These are phyloP conservation scores for Penicillium olsonii DNA, from an alignment of 2,329 filamentous ascomycete species.

Conservation along the genomic window DNA sequence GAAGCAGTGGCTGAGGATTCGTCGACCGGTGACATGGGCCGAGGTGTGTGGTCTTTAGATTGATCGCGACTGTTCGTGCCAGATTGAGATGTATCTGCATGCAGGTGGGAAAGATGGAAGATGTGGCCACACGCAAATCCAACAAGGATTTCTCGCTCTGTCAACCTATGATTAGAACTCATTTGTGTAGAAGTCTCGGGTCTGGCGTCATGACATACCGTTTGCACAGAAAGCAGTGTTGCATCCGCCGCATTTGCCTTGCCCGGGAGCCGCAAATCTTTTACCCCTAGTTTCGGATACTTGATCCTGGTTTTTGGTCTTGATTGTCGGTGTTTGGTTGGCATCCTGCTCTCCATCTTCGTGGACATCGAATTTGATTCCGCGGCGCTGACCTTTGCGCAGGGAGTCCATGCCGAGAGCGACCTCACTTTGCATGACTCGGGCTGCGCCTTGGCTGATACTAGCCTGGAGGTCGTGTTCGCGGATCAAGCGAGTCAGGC, in stretches of 20 bases:
- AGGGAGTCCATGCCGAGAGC: constrained; percentile 78
- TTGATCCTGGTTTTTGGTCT: constrained; percentile 13
- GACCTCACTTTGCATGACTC: constrained; percentile 84
- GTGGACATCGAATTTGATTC: constrained; percentile 83
- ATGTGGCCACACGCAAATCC: constrained; percentile 70
- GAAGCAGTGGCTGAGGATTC: constrained; percentile 34
- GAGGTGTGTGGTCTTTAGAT: constrained; percentile 25
- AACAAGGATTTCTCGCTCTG: constrained; percentile 59
- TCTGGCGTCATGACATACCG: constrained; percentile 28
- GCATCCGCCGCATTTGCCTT: constrained; percentile 42
- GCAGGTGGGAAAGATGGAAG: constrained; percentile 64
- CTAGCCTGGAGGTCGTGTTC: constrained; percentile 95
- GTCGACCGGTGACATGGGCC: constrained; percentile 26
- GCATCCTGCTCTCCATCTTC: constrained; percentile 19
- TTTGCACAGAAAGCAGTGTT: constrained; percentile 39
- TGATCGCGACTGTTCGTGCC: constrained; percentile 20
- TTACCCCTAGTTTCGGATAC: constrained; percentile 8
- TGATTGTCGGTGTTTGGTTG: constrained; percentile 16
- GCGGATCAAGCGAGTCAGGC: constrained; percentile 84
- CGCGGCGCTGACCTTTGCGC: constrained; percentile 75
- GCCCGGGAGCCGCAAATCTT: constrained; percentile 8
- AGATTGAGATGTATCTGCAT: constrained; percentile 38
- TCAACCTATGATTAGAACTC: not conserved
- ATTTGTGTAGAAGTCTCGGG: not conserved
- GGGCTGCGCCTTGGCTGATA: constrained; percentile 86